Evolutionary conservation across 2,329 filamentous ascomycete genomes (phyloP).

Genomic region (Knufia petricola): DNA sequence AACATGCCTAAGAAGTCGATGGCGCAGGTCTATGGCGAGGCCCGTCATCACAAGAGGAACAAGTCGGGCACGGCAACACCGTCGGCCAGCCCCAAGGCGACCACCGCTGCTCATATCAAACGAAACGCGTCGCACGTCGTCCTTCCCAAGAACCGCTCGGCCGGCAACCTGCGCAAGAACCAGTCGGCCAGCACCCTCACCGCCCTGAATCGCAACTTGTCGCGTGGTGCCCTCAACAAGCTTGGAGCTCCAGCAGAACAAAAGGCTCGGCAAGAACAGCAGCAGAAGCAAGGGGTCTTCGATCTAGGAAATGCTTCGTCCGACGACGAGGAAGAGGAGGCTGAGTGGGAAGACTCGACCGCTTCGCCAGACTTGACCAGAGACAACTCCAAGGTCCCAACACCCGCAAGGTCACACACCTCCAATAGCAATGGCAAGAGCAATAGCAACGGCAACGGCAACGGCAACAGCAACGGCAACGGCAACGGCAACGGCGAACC

Average conservation of each 20-base stretch:
- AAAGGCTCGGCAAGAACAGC: constrained; percentile 28
- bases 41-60: constrained; percentile 35
- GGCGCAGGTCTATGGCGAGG: constrained; percentile 17
- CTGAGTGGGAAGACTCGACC: constrained; percentile 39
- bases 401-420: constrained; percentile 16
- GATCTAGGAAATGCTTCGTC: constrained; percentile 34
- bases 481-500: neutral
- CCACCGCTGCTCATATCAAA: constrained; percentile 25
- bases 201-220: constrained; percentile 28
- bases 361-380: constrained; percentile 40
- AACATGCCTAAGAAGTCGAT: constrained; percentile 30
- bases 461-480: neutral
- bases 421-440: no score
- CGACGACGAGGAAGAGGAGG: constrained; percentile 32
- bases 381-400: constrained; percentile 31
- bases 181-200: constrained; percentile 33
- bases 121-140: constrained; percentile 34
- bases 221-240: constrained; percentile 32
- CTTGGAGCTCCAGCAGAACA: constrained; percentile 20
- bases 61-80: constrained; percentile 36
- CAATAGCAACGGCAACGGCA: neutral
- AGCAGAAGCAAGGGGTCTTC: constrained; percentile 39
- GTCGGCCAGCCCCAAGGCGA: constrained; percentile 31
- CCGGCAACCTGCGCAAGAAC: constrained; percentile 36
- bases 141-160: constrained; percentile 26